phyloP scores from a whole-genome alignment of 371 early-diverging fungal species.

The Circinella minor region DNA sequence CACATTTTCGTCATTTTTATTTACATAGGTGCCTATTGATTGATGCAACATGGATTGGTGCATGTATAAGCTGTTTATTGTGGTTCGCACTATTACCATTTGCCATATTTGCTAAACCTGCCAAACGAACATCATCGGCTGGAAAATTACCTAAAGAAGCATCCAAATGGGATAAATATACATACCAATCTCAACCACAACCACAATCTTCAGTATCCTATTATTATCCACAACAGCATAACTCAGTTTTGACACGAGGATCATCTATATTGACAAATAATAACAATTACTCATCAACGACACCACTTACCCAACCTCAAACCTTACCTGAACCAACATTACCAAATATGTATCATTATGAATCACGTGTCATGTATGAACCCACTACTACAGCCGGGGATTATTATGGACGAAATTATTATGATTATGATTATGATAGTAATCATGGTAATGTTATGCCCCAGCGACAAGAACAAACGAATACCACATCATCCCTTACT shows the following conservation, averaged over 20 bases:
- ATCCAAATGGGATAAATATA: constrained; percentile 4
- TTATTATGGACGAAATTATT: background rate
- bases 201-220: background rate
- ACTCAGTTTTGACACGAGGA: background rate
- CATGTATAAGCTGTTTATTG: constrained; percentile 1
- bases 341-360: background rate
- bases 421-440: background rate
- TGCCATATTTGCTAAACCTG: background rate
- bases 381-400: background rate
- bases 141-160: constrained; percentile 3
- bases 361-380: no score
- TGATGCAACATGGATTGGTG: constrained; percentile 14
- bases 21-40: constrained; percentile 12
- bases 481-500: no score
- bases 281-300: background rate
- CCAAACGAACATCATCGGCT: constrained; percentile 10
- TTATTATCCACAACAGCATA: background rate
- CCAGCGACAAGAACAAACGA: no score
- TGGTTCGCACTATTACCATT: constrained; percentile 6
- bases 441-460: no score
- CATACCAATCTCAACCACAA: no score
- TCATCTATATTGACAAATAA: background rate
- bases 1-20: no score
- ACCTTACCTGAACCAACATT: constrained; percentile 3
- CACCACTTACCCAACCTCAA: background rate